phyloP scores from a whole-genome alignment of 1,139 yeast species.

The Saccharomyces hybrid region DNA sequence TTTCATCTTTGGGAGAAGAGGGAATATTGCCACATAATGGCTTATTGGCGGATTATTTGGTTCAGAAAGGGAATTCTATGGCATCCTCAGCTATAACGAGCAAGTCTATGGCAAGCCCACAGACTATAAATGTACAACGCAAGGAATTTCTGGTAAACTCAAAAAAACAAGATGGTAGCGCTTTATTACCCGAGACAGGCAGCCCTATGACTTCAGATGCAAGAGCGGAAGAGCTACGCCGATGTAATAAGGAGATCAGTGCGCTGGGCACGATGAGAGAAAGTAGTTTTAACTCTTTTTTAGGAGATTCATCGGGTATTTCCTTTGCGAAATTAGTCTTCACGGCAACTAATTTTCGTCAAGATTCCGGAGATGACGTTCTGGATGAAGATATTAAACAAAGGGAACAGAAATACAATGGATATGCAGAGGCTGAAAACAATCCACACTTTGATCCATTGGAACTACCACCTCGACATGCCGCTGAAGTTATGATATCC shows the following conservation, averaged over 20 bases:
- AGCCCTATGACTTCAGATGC: slow-evolving; percentile 6
- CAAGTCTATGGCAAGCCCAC: not conserved
- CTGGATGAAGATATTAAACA: slow-evolving; percentile 21
- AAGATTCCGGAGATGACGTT: slow-evolving; percentile 22
- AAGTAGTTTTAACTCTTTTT: slow-evolving; percentile 35
- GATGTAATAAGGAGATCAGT: slow-evolving; percentile 18
- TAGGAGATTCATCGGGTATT: slow-evolving; percentile 52
- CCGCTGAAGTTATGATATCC: slow-evolving; percentile 61
- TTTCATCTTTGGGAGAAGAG: slow-evolving; percentile 14
- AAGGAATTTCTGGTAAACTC: not conserved
- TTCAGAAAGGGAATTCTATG: slow-evolving; percentile 14
- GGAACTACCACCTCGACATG: slow-evolving; percentile 56
- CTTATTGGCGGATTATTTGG: slow-evolving; percentile 18
- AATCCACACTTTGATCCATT: slow-evolving; percentile 15
- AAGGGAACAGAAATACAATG: slow-evolving; percentile 17
- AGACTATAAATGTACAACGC: not conserved
- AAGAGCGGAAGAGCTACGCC: slow-evolving; percentile 16
- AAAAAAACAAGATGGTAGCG: not conserved
- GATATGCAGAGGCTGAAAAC: slow-evolving; percentile 15
- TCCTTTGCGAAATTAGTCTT: slow-evolving; percentile 70
- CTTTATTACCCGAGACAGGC: slow-evolving; percentile 9
- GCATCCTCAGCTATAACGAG: not conserved
- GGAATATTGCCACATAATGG: slow-evolving; percentile 16
- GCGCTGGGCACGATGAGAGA: slow-evolving; percentile 20
- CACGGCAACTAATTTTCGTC: slow-evolving; percentile 62